Evolutionary conservation across 1,139 yeast species (phyloP).

Genomic region (Hyphopichia khmerensis): DNA sequence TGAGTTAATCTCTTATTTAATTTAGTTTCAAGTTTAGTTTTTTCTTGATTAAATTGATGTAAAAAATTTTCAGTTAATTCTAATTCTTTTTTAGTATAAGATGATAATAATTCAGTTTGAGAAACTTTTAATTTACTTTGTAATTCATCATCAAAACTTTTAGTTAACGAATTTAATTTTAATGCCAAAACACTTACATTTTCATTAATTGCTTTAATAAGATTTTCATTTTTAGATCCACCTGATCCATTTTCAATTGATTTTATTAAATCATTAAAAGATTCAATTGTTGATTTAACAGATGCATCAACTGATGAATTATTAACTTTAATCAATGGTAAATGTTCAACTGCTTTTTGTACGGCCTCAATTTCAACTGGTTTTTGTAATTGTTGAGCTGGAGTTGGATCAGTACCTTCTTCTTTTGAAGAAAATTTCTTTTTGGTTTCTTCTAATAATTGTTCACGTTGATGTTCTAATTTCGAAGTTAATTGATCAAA

Average conservation of each 20-base stretch:
- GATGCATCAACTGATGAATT: conserved; percentile 39
- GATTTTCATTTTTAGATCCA: conserved; percentile 26
- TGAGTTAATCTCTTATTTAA: conserved; percentile 58
- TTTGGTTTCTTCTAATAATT: conserved; percentile 37
- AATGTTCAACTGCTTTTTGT: conserved; percentile 28
- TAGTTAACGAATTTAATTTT: conserved; percentile 36
- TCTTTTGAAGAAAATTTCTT: conserved; percentile 20
- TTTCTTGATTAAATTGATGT: conserved; percentile 52
- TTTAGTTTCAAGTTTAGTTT: conserved; percentile 60
- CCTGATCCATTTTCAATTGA: conserved; percentile 44
- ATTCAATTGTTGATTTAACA: conserved; percentile 45
- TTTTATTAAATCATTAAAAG: conserved; percentile 53
- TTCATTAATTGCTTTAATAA: conserved; percentile 32
- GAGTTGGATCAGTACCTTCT: conserved; percentile 25
- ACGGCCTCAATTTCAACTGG: conserved; percentile 41
- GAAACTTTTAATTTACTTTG: conserved; percentile 34
- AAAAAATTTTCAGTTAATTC: conserved; percentile 50
- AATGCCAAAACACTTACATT: conserved; percentile 30
- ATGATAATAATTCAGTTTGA: conserved; percentile 52
- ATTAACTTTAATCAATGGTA: conserved; percentile 36
- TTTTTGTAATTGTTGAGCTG: conserved; percentile 47
- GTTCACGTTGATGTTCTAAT: conserved; percentile 35
- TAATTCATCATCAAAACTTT: conserved; percentile 43
- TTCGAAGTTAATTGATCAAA: conserved; percentile 34
- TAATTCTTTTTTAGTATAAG: conserved; percentile 57